Evolutionary conservation across 2,329 filamentous ascomycete genomes (phyloP).

Genomic region (Neonectria sp.): DNA sequence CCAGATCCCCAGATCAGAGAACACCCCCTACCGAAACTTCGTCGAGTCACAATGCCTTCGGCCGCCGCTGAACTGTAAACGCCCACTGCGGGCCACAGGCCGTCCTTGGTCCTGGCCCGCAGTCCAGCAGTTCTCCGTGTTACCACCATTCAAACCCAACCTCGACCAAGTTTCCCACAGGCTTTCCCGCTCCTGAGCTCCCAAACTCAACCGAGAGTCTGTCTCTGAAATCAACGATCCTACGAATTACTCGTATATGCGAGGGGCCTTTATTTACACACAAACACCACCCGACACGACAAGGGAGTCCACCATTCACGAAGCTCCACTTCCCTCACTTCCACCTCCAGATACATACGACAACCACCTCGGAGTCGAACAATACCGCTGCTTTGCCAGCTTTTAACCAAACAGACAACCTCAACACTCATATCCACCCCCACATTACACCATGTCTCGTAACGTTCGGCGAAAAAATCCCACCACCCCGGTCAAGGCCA

Average conservation of each 20-base stretch:
- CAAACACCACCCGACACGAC: slow-evolving; percentile 14
- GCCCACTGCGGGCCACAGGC: slow-evolving; percentile 79
- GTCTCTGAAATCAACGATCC: slow-evolving; percentile 55
- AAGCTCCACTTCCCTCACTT: slow-evolving; percentile 1
- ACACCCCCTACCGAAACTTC: slow-evolving; percentile 69
- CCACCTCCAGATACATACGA: neutral
- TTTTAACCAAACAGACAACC: slow-evolving; percentile 15
- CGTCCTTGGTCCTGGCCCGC: slow-evolving; percentile 69
- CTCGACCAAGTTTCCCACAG: slow-evolving; percentile 79
- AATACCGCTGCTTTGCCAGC: neutral
- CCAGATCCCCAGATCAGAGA: slow-evolving; percentile 50
- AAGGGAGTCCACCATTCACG: neutral
- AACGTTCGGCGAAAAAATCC: slow-evolving; percentile 66
- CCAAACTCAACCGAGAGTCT: slow-evolving; percentile 55
- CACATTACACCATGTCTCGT: slow-evolving; percentile 62
- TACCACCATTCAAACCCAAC: slow-evolving; percentile 64
- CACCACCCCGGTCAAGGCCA: slow-evolving; percentile 59
- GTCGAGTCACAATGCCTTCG: slow-evolving; percentile 81
- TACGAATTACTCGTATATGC: slow-evolving; percentile 49
- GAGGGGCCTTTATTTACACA: slow-evolving; percentile 45
- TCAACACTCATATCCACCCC: slow-evolving; percentile 11
- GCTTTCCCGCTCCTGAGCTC: slow-evolving; percentile 63
- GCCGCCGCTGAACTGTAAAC: slow-evolving; percentile 94
- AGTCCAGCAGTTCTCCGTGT: slow-evolving; percentile 91
- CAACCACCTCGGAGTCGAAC: neutral